Percentiles rank a stretch among this genome's conserved stretches.
phyloP scores from a whole-genome alignment of 169 alveolate species.

The Eimeria acervulina region DNA sequence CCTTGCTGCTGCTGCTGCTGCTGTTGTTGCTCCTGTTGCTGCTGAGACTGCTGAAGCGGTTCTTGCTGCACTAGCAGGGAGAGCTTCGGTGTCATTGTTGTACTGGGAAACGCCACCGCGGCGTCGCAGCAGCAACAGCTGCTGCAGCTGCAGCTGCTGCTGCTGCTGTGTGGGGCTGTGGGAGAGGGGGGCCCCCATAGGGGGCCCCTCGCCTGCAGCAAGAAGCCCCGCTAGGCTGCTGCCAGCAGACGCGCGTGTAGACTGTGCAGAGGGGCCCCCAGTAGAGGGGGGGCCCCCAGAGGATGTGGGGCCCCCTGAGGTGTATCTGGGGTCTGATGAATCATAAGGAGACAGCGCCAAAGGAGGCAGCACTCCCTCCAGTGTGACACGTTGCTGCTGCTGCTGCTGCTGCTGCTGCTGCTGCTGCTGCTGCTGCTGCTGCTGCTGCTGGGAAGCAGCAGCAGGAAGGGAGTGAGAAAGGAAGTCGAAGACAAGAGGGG shows the following conservation, averaged over 20 bases:
- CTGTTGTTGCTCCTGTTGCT: neutral
- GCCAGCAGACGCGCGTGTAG: conserved; percentile 23
- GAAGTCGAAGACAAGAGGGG: neutral
- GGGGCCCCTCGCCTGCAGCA: conserved; percentile 28
- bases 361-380: neutral
- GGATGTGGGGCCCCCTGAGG: conserved; percentile 20
- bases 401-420: neutral
- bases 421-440: neutral
- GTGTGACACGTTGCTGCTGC: neutral
- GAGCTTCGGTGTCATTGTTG: neutral
- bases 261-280: neutral
- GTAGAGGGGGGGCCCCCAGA: conserved; percentile 5
- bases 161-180: no score
- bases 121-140: conserved; percentile 22
- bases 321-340: neutral
- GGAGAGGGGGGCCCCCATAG: neutral
- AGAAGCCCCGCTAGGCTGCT: conserved; percentile 8
- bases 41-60: no score
- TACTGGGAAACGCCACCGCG: conserved; percentile 28
- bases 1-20: neutral
- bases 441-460: neutral
- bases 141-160: neutral
- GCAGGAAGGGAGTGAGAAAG: neutral
- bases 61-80: no score
- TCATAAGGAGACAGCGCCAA: neutral